These are phyloP conservation scores for Hibiscus trionum DNA, from an alignment of 345 rosid genomes.

Conservation along the genomic window DNA sequence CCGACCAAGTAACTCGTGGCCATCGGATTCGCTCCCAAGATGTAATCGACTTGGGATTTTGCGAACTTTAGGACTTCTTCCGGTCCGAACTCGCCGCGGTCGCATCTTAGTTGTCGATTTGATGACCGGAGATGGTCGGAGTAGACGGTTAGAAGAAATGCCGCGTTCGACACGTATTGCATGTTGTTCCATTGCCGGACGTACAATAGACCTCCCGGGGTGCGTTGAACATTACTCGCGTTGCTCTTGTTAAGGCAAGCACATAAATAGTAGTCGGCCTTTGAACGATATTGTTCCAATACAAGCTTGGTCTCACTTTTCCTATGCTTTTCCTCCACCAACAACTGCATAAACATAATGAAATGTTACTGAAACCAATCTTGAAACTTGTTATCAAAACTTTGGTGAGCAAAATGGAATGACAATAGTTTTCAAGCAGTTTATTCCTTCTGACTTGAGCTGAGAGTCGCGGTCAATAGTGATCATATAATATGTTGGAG, in stretches of 20 bases:
- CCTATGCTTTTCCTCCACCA: constrained; percentile 21
- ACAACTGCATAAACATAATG: constrained; percentile 24
- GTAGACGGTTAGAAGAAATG: constrained; percentile 43
- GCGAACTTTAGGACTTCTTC: constrained; percentile 28
- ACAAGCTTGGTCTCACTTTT: constrained; percentile 7
- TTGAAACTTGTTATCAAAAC: no score
- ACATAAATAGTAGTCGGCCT: constrained; percentile 49
- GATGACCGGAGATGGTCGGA: constrained; percentile 33
- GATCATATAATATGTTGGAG: no score
- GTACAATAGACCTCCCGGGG: constrained; percentile 48
- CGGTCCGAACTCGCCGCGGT: constrained; percentile 15
- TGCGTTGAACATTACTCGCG: constrained; percentile 34
- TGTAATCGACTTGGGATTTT: constrained; percentile 56
- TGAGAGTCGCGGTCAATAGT: no score
- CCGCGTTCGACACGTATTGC: constrained; percentile 48
- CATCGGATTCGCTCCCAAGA: constrained; percentile 51
- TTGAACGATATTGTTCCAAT: constrained; percentile 12
- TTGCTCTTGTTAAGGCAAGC: constrained; percentile 40
- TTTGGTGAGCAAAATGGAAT: no score
- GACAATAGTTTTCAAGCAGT: no score
- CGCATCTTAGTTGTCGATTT: constrained; percentile 27
- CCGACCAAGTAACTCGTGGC: constrained; percentile 56
- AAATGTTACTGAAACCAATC: background rate
- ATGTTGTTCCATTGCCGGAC: constrained; percentile 65
- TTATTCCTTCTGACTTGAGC: no score